Conservation (phyloP, 495 filamentous ascomycete genomes). For the Podospora sp. region DNA sequence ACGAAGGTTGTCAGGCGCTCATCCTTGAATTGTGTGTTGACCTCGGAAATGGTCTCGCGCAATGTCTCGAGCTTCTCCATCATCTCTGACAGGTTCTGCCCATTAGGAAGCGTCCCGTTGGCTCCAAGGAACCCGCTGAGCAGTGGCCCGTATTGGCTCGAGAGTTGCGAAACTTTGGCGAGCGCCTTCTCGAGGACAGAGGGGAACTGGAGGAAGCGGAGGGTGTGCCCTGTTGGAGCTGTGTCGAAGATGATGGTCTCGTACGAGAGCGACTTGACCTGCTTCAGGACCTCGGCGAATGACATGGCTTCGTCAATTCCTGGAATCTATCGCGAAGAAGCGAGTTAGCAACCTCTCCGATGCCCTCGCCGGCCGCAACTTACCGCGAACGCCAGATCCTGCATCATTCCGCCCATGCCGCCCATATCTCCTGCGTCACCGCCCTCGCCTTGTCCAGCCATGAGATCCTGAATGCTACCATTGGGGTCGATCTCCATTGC, state of each 20-base stretch:
- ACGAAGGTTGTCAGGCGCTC: conserved; percentile 95
- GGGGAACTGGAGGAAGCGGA: conserved; percentile 98
- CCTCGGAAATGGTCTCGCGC: conserved; percentile 88
- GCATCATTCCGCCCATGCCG: conserved; percentile 64
- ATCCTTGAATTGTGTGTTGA: conserved; percentile 98
- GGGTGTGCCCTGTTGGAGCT: conserved; percentile 96
- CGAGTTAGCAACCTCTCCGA: conserved; percentile 8
- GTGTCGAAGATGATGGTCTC: conserved; percentile 99
- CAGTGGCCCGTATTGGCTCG: conserved; percentile 92
- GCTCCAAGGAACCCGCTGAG: conserved; percentile 88
- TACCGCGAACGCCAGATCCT: conserved; percentile 66
- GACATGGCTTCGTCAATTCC: conserved; percentile 99
- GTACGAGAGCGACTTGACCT: conserved; percentile 99
- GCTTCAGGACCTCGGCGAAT: conserved; percentile 97
- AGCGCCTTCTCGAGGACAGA: conserved; percentile 98
- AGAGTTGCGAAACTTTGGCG: conserved; percentile 92
- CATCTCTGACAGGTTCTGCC: conserved; percentile 86
- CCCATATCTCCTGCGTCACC: conserved; percentile 61
- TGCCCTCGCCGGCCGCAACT: conserved; percentile 23
- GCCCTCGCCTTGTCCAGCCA: conserved; percentile 79
- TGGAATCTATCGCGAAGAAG: conserved; percentile 67
- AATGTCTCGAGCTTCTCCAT: conserved; percentile 92
- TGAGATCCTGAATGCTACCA: conserved; percentile 92
- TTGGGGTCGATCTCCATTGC: conserved; percentile 99
- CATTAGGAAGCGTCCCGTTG: conserved; percentile 80